Evolutionary conservation across 768 basidiomycete species (phyloP).

Genomic region (Mycena kentingensis): DNA sequence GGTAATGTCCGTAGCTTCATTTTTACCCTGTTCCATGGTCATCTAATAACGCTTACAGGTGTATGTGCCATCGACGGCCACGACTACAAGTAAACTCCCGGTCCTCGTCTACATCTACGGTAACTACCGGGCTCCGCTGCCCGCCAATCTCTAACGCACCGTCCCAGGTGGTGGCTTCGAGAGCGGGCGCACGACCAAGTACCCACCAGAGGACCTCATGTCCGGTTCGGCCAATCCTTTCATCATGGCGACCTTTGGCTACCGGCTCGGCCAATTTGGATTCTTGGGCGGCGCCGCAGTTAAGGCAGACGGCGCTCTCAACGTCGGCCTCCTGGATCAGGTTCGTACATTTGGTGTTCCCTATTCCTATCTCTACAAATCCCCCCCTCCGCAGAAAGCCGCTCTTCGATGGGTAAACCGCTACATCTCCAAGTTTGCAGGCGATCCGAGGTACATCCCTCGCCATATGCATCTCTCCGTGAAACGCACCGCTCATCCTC

Average conservation of each 20-base stretch:
- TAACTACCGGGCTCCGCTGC: constrained; percentile 11
- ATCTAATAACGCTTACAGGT: constrained; percentile 10
- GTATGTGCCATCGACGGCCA: constrained; percentile 19
- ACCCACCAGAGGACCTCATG: constrained; percentile 35
- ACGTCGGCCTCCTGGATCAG: constrained; percentile 39
- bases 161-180: constrained; percentile 44
- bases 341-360: not conserved
- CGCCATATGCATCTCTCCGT: not conserved
- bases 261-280: constrained; percentile 44
- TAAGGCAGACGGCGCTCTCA: constrained; percentile 34
- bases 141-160: not conserved
- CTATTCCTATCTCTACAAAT: not conserved
- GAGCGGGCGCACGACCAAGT: constrained; percentile 35
- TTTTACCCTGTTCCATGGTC: not conserved
- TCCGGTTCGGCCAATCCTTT: constrained; percentile 34
- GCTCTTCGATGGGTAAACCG: constrained; percentile 41
- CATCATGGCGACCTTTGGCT: constrained; percentile 45
- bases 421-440: constrained; percentile 40
- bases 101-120: constrained; percentile 49
- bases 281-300: constrained; percentile 41
- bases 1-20: constrained; percentile 35
- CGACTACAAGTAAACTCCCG: constrained; percentile 15
- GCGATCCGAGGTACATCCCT: constrained; percentile 33
- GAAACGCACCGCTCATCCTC: not conserved
- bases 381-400: constrained; percentile 27